Percentiles rank a stretch among this genome's conserved stretches.
phyloP scores from a whole-genome alignment of 1,139 yeast species.

The Schwanniomyces etchellsii region DNA sequence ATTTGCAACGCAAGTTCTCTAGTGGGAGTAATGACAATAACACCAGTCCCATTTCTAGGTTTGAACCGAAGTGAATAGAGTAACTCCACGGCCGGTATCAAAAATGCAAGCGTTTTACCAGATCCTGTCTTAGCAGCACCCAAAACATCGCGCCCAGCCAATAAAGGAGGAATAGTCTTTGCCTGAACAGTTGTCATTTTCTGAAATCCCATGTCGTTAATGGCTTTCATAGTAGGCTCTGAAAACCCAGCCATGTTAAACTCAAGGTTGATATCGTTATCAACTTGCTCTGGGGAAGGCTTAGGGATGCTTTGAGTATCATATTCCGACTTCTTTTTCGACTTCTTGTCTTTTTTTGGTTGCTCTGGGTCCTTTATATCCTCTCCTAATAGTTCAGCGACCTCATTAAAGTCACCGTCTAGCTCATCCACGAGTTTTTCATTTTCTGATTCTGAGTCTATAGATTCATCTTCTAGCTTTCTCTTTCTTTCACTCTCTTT shows the following conservation, averaged over 20 bases:
- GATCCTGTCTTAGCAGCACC: constrained; percentile 99
- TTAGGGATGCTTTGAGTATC: constrained; percentile 18
- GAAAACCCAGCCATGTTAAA: constrained; percentile 61
- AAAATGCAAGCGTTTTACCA: constrained; percentile 93
- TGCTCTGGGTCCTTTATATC: constrained; percentile 36
- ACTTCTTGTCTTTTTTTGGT: constrained; percentile 11
- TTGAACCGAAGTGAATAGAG: constrained; percentile 83
- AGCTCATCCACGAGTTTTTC: constrained; percentile 43
- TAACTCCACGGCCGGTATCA: constrained; percentile 91
- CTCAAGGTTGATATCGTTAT: constrained; percentile 24
- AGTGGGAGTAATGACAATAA: constrained; percentile 83
- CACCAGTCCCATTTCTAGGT: constrained; percentile 89
- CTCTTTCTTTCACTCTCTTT: constrained; percentile 10
- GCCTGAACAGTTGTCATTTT: constrained; percentile 93
- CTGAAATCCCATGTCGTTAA: constrained; percentile 79
- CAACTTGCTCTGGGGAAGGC: constrained; percentile 23
- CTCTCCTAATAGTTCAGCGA: constrained; percentile 46
- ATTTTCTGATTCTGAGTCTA: constrained; percentile 28
- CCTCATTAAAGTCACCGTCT: constrained; percentile 51
- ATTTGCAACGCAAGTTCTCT: constrained; percentile 89
- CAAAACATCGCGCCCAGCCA: constrained; percentile 92
- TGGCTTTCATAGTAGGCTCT: constrained; percentile 73
- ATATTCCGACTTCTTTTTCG: constrained; percentile 5
- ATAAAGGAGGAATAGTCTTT: constrained; percentile 87
- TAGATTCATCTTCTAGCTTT: constrained; percentile 10